Percentiles rank a stretch among this genome's conserved stretches.
Evolutionary conservation across 805 yeast genomes (phyloP).

Genomic region (Yarrowia hollandica): DNA sequence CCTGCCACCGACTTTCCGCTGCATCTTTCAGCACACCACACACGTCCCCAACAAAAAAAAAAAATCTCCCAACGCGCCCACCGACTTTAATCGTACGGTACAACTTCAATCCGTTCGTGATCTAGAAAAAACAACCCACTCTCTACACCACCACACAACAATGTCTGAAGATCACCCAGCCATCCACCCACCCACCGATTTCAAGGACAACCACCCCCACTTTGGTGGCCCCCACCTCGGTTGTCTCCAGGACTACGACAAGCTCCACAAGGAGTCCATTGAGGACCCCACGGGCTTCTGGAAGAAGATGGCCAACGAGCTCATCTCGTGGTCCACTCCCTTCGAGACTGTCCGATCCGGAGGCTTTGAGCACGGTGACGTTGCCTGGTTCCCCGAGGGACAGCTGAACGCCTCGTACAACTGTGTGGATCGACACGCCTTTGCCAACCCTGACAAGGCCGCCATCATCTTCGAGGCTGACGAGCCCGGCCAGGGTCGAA

Average conservation of each 20-base stretch:
- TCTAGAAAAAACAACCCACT: too few relatives aligned
- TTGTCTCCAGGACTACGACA: conserved; percentile 65
- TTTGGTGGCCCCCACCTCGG: conserved; percentile 57
- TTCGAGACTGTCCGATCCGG: conserved; percentile 66
- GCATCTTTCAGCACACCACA: not conserved
- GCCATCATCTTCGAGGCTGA: conserved; percentile 87
- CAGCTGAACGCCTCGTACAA: conserved; percentile 90
- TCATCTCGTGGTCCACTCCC: conserved; percentile 76
- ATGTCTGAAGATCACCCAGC: conserved; percentile 29
- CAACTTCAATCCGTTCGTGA: too few relatives aligned
- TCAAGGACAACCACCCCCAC: conserved; percentile 43
- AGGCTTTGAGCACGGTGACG: conserved; percentile 69
- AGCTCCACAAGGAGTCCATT: conserved; percentile 71
- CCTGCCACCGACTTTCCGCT: too few relatives aligned
- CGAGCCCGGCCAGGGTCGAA: conserved; percentile 70
- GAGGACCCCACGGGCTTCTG: conserved; percentile 78
- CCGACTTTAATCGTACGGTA: too few relatives aligned
- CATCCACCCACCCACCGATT: conserved; percentile 37
- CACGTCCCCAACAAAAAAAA: not conserved
- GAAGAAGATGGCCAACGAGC: conserved; percentile 70
- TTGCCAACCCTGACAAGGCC: conserved; percentile 74
- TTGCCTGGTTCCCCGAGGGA: conserved; percentile 94
- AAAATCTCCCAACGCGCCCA: conserved; percentile 17
- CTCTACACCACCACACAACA: not conserved
- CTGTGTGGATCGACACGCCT: conserved; percentile 94